Conservation (phyloP, 345 rosid species). For the Hirschfeldia incana region DNA sequence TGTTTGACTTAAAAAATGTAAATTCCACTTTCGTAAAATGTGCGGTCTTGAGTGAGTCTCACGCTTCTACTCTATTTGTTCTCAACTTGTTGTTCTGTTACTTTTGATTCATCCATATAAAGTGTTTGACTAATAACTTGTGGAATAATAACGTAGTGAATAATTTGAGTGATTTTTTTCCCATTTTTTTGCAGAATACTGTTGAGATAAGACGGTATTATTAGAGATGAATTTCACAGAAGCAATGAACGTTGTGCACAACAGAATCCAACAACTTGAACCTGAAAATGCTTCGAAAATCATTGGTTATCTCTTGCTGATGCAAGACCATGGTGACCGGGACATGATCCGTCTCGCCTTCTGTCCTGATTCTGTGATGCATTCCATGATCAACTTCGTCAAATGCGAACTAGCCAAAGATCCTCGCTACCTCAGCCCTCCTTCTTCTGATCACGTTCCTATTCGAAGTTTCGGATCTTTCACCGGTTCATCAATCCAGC, state of each 20-base stretch:
- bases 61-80: slow-evolving; percentile 19
- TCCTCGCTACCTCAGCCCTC: slow-evolving; percentile 20
- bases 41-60: slow-evolving; percentile 30
- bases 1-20: slow-evolving; percentile 13
- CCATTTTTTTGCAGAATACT: not conserved
- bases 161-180: not conserved
- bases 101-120: slow-evolving; percentile 11
- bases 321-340: slow-evolving; percentile 68
- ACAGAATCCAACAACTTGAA: slow-evolving; percentile 80
- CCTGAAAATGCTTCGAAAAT: slow-evolving; percentile 85
- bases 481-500: slow-evolving; percentile 2
- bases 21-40: not conserved
- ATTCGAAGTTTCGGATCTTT: slow-evolving; percentile 6
- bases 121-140: slow-evolving; percentile 16
- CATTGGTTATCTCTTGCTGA: slow-evolving; percentile 64
- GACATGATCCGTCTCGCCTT: slow-evolving; percentile 93
- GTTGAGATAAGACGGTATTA: slow-evolving; percentile 13
- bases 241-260: slow-evolving; percentile 75
- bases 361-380: slow-evolving; percentile 65
- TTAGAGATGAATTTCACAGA: slow-evolving; percentile 73
- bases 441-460: slow-evolving; percentile 40
- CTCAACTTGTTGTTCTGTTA: slow-evolving; percentile 14
- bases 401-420: slow-evolving; percentile 55
- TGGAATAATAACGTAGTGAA: not conserved
- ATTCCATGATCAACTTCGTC: slow-evolving; percentile 59